Evolutionary conservation across 2,329 filamentous ascomycete species (phyloP), one percentile per base, ranked within the genome.

Genomic region (Sordariomycetes sp.): DNA sequence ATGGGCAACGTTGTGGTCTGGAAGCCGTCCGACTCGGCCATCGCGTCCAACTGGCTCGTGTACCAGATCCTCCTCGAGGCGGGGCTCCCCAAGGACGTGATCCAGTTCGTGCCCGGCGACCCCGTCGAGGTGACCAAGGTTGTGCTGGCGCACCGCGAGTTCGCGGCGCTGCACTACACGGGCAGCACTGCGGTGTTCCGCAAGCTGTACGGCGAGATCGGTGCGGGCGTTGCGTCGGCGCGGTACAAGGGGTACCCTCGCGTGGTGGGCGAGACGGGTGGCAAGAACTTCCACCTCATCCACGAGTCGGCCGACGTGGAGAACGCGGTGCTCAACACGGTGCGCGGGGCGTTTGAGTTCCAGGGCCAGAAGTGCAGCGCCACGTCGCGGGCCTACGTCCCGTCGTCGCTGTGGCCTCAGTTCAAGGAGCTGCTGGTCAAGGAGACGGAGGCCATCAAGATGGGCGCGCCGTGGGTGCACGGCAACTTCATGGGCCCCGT

Each of bases 1-100:
- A 85, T 96, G 77, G 91, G 91, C 59, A 97, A 97, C 70, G 92
- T 96, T 1, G 90, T 96, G 4, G 74, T 97, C 53, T 97, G 91
- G 91, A 97, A 97, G 78, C 91, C 91, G n/a, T 94, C 89, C 15
- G 89, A 92, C 63, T 86, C 78, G 17, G 89, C 91, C 42, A 87
- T 96, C 61, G 86, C 87, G n/a, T 90, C 88, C 61, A 95, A 91
- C 76, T 95, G 87, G 83, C 77, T 97, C 58, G 77, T 96, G 52
- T 91, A 96, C 76, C 80, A 91, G 69, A 95, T 96, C 68, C 79
- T 97, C 17, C 76, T 94, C 28, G 92, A 97, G 74, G 90, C 92
- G 32, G 92, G 92, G 48, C 81, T 97, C 55, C 92, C 92, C 45
- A 82, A 83, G 65, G 84, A 92, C 63, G 92, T 96, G 56, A 90